A percentile compares a stretch with the other conserved stretches of the same genome.
These are phyloP conservation scores for Prunus salicina DNA, from an alignment of 306 rosid genomes.

Conservation along the genomic window DNA sequence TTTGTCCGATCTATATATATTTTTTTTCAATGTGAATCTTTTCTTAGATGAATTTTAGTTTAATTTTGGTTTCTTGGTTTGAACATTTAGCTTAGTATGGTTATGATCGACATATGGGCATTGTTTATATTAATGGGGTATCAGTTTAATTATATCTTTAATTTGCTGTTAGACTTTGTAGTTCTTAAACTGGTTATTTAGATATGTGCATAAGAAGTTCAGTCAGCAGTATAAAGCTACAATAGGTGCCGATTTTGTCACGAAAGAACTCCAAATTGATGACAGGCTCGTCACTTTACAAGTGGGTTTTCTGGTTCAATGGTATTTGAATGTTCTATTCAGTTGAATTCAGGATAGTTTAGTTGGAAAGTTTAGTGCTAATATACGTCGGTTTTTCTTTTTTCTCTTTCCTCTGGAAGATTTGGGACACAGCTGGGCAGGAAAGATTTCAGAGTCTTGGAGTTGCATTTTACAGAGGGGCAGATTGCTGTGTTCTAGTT, in stretches of 20 bases:
- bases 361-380: neutral
- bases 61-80: neutral
- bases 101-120: neutral
- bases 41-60: neutral
- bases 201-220: slow-evolving; percentile 94
- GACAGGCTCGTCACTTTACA: slow-evolving; percentile 91
- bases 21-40: neutral
- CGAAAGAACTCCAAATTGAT: slow-evolving; percentile 93
- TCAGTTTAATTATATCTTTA: neutral
- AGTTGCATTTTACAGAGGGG: slow-evolving; percentile 90
- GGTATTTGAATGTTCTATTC: slow-evolving; percentile 23
- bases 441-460: slow-evolving; percentile 97
- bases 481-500: slow-evolving; percentile 90
- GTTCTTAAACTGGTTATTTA: slow-evolving; percentile 44
- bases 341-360: neutral
- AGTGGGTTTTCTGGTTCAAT: slow-evolving; percentile 60
- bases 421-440: slow-evolving; percentile 99
- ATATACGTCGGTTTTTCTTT: neutral
- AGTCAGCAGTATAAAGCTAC: slow-evolving; percentile 99
- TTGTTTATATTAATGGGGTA: neutral
- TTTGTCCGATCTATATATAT: neutral
- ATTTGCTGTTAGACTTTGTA: slow-evolving; percentile 25
- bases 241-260: slow-evolving; percentile 97
- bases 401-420: slow-evolving; percentile 38
- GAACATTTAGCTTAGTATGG: neutral